These are phyloP conservation scores for Chalciporus sp. DNA, from an alignment of 1,284 basidiomycete species.

Conservation along the genomic window DNA sequence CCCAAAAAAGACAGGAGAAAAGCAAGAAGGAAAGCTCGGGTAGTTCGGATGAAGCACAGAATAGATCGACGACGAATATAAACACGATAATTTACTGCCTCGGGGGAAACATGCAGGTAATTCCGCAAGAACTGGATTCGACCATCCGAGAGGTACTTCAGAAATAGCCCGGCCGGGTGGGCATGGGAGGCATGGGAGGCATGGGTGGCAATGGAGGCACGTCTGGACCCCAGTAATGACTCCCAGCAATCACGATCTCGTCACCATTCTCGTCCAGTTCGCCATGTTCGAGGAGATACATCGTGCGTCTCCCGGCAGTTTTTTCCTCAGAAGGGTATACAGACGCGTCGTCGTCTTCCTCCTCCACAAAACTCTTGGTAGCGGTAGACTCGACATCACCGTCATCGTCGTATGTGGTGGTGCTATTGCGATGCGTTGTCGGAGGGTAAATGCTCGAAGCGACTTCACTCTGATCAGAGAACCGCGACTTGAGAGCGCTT, in stretches of 20 bases:
- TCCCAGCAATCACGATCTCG: constrained; percentile 20
- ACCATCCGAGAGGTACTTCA: constrained; percentile 10
- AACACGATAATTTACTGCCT: constrained; percentile 30
- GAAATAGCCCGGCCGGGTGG: constrained; percentile 27
- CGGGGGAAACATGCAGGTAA: background rate
- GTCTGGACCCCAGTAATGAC: constrained; percentile 22
- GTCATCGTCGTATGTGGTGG: constrained; percentile 22
- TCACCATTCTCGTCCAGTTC: constrained; percentile 26
- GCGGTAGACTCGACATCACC: constrained; percentile 26
- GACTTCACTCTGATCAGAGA: constrained; percentile 21
- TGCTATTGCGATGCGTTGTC: constrained; percentile 15
- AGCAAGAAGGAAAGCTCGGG: background rate
- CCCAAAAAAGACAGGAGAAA: constrained; percentile 10
- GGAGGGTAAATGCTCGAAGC: constrained; percentile 23
- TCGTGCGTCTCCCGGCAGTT: constrained; percentile 37
- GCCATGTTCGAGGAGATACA: constrained; percentile 35
- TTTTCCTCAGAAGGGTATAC: constrained; percentile 35
- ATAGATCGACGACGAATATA: constrained; percentile 19
- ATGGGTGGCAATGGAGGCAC: constrained; percentile 15
- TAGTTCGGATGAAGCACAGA: constrained; percentile 8
- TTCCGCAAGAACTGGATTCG: constrained; percentile 10
- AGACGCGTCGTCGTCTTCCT: constrained; percentile 29
- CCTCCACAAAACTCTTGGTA: constrained; percentile 16
- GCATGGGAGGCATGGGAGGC: background rate
- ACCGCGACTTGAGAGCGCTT: constrained; percentile 12